These are phyloP conservation scores for Casuarina cunninghamiana DNA, from an alignment of 306 rosid species.

Conservation along the genomic window DNA sequence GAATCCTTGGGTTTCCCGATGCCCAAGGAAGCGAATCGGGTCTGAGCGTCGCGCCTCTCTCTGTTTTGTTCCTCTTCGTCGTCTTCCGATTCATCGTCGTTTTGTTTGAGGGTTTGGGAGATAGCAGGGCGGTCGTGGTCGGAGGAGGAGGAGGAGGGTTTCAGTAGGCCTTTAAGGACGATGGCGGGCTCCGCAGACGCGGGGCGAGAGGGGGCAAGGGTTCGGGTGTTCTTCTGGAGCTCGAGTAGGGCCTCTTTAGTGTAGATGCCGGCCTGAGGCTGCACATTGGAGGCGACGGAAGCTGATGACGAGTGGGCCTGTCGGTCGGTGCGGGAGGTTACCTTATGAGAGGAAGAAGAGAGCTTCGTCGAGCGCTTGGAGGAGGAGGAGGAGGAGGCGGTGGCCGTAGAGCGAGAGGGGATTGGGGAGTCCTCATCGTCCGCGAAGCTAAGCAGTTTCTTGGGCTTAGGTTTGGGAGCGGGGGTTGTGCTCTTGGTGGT, in stretches of 20 bases:
- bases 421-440: conserved; percentile 63
- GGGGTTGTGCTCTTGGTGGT: conserved; percentile 28
- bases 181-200: conserved; percentile 68
- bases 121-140: background rate
- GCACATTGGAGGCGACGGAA: conserved; percentile 64
- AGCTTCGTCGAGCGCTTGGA: conserved; percentile 42
- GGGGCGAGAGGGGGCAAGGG: conserved; percentile 61
- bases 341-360: conserved; percentile 67
- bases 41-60: conserved; percentile 43
- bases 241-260: conserved; percentile 88
- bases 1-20: conserved; percentile 44
- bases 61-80: conserved; percentile 31
- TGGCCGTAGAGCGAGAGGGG: conserved; percentile 42
- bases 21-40: conserved; percentile 55
- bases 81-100: conserved; percentile 40
- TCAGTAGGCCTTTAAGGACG: conserved; percentile 67
- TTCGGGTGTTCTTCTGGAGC: conserved; percentile 94
- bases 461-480: conserved; percentile 51
- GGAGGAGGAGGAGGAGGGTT: conserved; percentile 33
- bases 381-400: conserved; percentile 28
- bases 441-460: conserved; percentile 83
- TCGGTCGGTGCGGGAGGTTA: conserved; percentile 68
- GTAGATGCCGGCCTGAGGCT: conserved; percentile 88
- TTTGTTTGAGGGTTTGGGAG: conserved; percentile 29
- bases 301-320: conserved; percentile 42